phyloP scores from a whole-genome alignment of 495 filamentous ascomycete species.

The Cercophora newfieldiana region DNA sequence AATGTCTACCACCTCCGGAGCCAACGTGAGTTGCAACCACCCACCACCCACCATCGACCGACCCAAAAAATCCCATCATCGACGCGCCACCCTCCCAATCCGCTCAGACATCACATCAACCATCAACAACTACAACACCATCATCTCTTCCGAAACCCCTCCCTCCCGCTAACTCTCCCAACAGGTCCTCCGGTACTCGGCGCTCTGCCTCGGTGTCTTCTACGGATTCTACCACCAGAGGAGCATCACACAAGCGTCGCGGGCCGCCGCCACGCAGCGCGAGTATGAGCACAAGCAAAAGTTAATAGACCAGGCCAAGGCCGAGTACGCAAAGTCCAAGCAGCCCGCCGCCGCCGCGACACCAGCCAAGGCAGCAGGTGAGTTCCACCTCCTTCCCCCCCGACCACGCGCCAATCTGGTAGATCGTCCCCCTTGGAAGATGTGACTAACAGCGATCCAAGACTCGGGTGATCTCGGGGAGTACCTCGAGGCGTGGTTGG shows the following conservation, averaged over 20 bases:
- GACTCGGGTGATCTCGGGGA: conserved; percentile 86
- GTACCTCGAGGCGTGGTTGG: conserved; percentile 66
- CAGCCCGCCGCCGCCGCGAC: conserved; percentile 47
- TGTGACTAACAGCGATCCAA: conserved; percentile 79
- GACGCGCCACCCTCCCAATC: background rate
- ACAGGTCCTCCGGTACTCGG: conserved; percentile 93
- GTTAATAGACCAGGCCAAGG: conserved; percentile 88
- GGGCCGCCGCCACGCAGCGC: conserved; percentile 63
- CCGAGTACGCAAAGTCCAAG: conserved; percentile 81
- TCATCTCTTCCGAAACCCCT: background rate
- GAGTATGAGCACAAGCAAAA: conserved; percentile 85
- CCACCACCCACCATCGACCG: too few relatives aligned
- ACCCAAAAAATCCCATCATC: conserved; percentile 14
- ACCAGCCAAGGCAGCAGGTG: conserved; percentile 47
- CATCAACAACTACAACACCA: conserved; percentile 7
- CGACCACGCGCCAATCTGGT: conserved; percentile 26
- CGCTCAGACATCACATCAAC: background rate
- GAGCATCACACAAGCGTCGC: conserved; percentile 64
- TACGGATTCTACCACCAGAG: conserved; percentile 93
- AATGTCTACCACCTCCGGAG: conserved; percentile 60
- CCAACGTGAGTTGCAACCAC: conserved; percentile 56
- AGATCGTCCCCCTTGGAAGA: too few relatives aligned
- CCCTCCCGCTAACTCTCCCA: background rate
- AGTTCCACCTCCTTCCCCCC: conserved; percentile 16
- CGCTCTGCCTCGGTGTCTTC: conserved; percentile 80